Base-by-base conservation (phyloP, 2,329 filamentous ascomycete species). In the Cytospora leucostoma region DNA sequence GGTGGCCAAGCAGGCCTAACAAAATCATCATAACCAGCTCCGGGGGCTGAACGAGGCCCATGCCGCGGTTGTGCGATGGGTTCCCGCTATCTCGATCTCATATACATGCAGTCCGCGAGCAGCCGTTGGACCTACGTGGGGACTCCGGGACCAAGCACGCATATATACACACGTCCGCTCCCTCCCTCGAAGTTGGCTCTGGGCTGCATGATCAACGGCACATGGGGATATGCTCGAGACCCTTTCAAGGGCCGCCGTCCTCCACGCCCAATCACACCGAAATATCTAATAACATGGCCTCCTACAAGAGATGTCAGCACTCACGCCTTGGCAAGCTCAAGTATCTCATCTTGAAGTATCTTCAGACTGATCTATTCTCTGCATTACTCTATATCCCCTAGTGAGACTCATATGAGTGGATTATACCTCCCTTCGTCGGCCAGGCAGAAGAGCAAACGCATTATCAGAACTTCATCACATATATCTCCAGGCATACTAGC, bases 341-440 rank as follows among this genome's bases (percentile, higher is more conserved):
- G 21, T 27, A 35, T 5, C 21, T 64, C 10, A 4, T 66, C 3
- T 40, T 50, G 10, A 61, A 54, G 33, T 56, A 54, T 19, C 19
- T 66, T 12, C 61, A 33, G 0, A 27, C 53, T 3, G 61, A 63
- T 44, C 8, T 66, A 1, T 61, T 66, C 32, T 38, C 38, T 21
- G 32, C 53, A n/a, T 54, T 66, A 44, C 64, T 66, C 6, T 66
- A 54, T 19, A 65, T 58, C 6, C 64, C 64, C 6, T n/a, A 57
- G 34, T 65, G 47, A 50, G 12, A 11, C 27, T 51, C 33, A 50
- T 21, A 40, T 51, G 21, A 37, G 15, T 11, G 13, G 4, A 27
- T 11, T 17, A 34, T 15, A 54, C 7, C 8, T 38, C 34, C 33
- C 17, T 13, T 37, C 27, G 6, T 34, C 34, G n/a, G 51, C n/a